Evolutionary conservation across 2,329 filamentous ascomycete genomes (phyloP), one percentile per base, ranked within the genome.

Genomic region (Moelleriella libera): DNA sequence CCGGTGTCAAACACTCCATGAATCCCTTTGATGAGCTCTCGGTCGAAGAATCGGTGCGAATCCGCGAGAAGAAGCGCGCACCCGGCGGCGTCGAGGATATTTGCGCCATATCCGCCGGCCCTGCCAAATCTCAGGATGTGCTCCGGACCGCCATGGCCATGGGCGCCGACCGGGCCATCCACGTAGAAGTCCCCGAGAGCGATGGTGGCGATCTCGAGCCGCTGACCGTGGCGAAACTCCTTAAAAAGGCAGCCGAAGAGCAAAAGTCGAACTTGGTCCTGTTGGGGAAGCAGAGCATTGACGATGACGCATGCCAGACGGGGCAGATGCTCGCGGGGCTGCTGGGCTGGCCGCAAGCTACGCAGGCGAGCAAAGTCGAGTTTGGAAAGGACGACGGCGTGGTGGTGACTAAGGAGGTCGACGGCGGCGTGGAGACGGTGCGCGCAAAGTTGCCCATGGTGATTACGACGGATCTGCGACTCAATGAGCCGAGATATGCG

Each of bases 11-110:
- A 70, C 90, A 97, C 76, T 89, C 83, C 64, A 90, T 98, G 80
- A 98, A 97, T 75, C 92, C 92, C 21, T 98, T 98, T 70, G 92
- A 98, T 74, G 92, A 98, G 68, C 85, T 98, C 60, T 94, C 88
- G 42, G 82, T 98, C 66, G 92, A 98, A 70, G 92, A 97, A 72
- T 87, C 89, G 46, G 86, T 96, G 46, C 88, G 87, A 41, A 84
- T 98, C 62, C 89, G 92, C 66, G 90, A 97, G 67, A 85, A 86
- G 72, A 85, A 86, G 66, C 66, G 69, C 48, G 79, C 80, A 14
- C 76, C 80, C 14, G 72, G 77, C 53, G 82, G 83, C 58, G 89
- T 98, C 52, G 83, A 88, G 56, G 88, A 96, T 65, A 97, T 98
- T 61, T 82, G 92, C 63, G 85, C 87, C 57, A 80, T 97, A 65